phyloP scores from a whole-genome alignment of 1,284 basidiomycete species.

The Ustanciosporium gigantosporum region DNA sequence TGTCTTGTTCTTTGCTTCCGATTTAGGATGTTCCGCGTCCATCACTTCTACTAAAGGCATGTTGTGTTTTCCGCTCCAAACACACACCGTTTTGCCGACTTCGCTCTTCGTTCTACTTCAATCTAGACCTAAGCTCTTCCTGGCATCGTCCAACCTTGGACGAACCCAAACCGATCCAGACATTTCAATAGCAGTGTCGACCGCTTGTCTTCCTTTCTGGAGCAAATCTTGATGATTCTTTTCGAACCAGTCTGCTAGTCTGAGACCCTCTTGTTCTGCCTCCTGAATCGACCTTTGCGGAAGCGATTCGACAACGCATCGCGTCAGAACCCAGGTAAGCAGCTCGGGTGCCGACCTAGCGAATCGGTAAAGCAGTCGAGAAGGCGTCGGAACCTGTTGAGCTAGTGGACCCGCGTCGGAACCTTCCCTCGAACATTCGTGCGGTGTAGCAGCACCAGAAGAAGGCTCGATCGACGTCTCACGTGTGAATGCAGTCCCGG shows the following conservation, averaged over 20 bases:
- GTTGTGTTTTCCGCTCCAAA: no score
- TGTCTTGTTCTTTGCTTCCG: no score
- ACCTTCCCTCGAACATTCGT: background rate
- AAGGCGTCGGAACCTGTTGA: slow-evolving; percentile 15
- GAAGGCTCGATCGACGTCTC: slow-evolving; percentile 23
- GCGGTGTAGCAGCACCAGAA: slow-evolving; percentile 9
- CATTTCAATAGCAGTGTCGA: slow-evolving; percentile 48
- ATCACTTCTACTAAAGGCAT: no score
- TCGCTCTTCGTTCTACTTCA: no score
- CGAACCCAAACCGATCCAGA: slow-evolving; percentile 54
- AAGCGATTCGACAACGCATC: slow-evolving; percentile 38
- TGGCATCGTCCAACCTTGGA: slow-evolving; percentile 53
- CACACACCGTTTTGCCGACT: no score
- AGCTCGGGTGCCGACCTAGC: slow-evolving; percentile 43
- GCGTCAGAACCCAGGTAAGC: slow-evolving; percentile 41
- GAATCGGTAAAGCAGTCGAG: slow-evolving; percentile 48
- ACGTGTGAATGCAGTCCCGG: background rate
- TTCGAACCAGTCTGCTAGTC: slow-evolving; percentile 41
- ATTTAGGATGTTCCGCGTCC: no score
- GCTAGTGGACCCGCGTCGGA: background rate
- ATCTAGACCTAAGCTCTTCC: slow-evolving; percentile 24
- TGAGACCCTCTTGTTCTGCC: slow-evolving; percentile 41
- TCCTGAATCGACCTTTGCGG: slow-evolving; percentile 34
- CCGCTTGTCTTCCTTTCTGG: slow-evolving; percentile 20
- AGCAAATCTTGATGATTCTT: slow-evolving; percentile 6